Evolutionary conservation across 1,284 basidiomycete species (phyloP), one percentile per base, ranked within the genome.

Genomic region (Pseudozyma pruni): DNA sequence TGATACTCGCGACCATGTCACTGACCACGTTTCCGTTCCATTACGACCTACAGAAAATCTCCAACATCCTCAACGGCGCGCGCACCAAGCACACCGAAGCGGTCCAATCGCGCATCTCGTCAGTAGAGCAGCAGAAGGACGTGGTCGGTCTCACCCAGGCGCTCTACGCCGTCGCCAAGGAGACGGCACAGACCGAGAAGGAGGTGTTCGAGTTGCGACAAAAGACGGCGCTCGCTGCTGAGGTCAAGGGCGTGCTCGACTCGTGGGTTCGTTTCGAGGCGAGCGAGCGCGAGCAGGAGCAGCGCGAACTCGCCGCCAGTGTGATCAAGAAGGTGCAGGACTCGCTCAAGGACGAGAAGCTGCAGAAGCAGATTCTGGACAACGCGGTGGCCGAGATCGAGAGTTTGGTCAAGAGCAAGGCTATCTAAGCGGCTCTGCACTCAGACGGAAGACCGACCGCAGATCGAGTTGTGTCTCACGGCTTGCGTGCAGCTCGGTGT

Each of bases 221-320:
- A 86, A 91, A 92, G 85, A 90, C 91, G 72, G 89, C 88, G 46
- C 86, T 98, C 77, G 90, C 94, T 34, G 75, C 90, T 47, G 96
- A 98, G 86, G 87, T 97, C 83, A 98, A 98, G 87, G 78, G 89
- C 34, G 94, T 98, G 34, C 89, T 98, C 61, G 96, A 98, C 87
- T 92, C 91, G 83, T 98, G 95, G 94, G 94, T 95, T 63, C 91
- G 95, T 82, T 94, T 89, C 85, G 95, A 98, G 87, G 94, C 96
- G 83, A 92, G 94, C 84, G 87, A 90, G 83, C 93, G 96, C 86
- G 94, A 98, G 87, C 90, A 88, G 80, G 93, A 98, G 86, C 96
- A 98, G 88, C 87, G 88, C 32, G 90, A 92, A 53, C 89, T 98
- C 52, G 90, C 93, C 71, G 90, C 91, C 87, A 85, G 87, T 56